phyloP scores from a whole-genome alignment of 345 rosid species.

The Corymbia maculata region DNA sequence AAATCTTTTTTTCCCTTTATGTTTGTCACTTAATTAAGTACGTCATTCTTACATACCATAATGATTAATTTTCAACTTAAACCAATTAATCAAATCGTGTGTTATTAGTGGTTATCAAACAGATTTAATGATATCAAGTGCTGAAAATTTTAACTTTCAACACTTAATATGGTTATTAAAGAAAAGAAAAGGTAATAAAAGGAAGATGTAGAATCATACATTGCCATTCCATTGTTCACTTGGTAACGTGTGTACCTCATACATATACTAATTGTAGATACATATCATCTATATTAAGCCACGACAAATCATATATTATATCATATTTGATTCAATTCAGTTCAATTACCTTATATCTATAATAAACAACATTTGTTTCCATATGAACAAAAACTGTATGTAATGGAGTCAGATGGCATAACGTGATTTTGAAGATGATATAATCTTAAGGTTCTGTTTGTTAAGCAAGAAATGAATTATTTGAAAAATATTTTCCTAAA shows the following conservation, averaged over 20 bases:
- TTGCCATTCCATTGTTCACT: background rate
- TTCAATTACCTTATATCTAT: background rate
- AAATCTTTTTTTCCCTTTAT: background rate
- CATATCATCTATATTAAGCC: background rate
- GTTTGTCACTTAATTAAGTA: background rate
- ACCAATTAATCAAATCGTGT: background rate
- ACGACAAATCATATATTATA: background rate
- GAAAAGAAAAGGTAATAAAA: background rate
- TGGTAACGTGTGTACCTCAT: background rate
- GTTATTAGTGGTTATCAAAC: background rate
- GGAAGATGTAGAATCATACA: background rate
- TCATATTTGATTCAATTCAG: fast-evolving
- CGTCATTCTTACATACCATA: background rate
- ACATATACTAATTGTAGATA: background rate
- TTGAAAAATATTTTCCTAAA: fast-evolving
- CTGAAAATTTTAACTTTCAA: background rate
- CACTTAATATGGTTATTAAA: background rate
- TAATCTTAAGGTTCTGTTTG: background rate
- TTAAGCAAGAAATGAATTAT: background rate
- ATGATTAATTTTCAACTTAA: background rate
- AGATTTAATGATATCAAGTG: background rate
- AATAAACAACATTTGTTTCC: background rate
- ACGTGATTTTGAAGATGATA: background rate
- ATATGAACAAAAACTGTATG: background rate
- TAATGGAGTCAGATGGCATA: background rate